Evolutionary conservation across 2,329 filamentous ascomycete species (phyloP).

Genomic region (Capronia americana): DNA sequence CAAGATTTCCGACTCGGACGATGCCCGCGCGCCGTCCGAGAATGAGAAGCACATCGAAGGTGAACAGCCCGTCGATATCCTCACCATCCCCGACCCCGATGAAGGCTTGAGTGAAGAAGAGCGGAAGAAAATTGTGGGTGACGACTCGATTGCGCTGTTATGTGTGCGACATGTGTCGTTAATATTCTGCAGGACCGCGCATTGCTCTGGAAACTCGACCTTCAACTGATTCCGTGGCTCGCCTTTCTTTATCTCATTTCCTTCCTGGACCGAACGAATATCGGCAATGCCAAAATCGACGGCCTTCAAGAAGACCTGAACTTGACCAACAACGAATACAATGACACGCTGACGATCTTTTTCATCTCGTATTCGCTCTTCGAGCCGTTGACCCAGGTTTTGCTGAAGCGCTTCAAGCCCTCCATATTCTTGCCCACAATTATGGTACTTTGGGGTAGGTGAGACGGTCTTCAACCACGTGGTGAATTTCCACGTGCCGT

Average conservation of each 20-base stretch:
- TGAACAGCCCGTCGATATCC: conserved; percentile 26
- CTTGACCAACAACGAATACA: conserved; percentile 72
- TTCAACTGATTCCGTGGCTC: conserved; percentile 55
- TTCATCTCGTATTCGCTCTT: conserved; percentile 85
- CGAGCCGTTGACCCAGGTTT: conserved; percentile 75
- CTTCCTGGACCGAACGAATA: conserved; percentile 64
- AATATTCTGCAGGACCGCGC: conserved; percentile 48
- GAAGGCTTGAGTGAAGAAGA: conserved; percentile 69
- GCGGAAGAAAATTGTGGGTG: conserved; percentile 63
- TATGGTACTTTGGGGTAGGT: conserved; percentile 65
- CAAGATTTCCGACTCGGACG: conserved; percentile 26
- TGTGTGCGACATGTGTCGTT: background rate
- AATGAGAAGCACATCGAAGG: conserved; percentile 31
- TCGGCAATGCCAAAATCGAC: conserved; percentile 73
- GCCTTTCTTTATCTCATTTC: conserved; percentile 53
- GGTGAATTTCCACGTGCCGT: background rate
- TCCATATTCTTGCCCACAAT: conserved; percentile 82
- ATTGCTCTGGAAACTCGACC: conserved; percentile 53
- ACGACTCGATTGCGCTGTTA: background rate
- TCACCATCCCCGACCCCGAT: conserved; percentile 61
- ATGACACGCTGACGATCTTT: conserved; percentile 78
- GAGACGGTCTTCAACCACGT: background rate
- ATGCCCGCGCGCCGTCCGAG: conserved; percentile 21
- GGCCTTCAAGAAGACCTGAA: conserved; percentile 64
- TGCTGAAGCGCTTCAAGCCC: conserved; percentile 77